Evolutionary conservation across 805 yeast species (phyloP), one percentile per base, ranked within the genome.

Genomic region (Zygosaccharomyces siamensis): DNA sequence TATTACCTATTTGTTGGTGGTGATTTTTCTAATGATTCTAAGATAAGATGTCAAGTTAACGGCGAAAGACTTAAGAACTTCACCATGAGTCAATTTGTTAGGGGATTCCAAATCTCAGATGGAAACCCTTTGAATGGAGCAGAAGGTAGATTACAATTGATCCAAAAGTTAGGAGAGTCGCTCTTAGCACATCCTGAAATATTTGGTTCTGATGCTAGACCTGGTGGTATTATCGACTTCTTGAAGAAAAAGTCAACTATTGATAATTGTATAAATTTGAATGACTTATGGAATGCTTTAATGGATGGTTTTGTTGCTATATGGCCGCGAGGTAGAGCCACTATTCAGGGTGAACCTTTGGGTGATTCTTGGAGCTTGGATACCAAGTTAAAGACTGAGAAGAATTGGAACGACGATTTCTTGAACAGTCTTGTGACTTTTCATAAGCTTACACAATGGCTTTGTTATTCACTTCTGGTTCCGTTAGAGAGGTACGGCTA

Each of bases 361-460:
- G 86, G 87, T 10, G 87, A 82, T 63, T 80, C 83, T 5, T 82
- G 86, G 86, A 64, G 65, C 37, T 67, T 75, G 24, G 58, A 72
- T 32, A 69, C 71, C 21, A 70, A 70, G 21, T 39, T 59, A 5
- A 54, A 59, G 27, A 47, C 54, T 0, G 43, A 43, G n/a, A 38
- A 52, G 5, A 14, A 28, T 16, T 39, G 47, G 30, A 46, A 54
- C n/a, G 75, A 71, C 33, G 38, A 47, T 2, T 40, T 30, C 14
- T 53, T 68, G 53, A 64, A 68, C 14, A 66, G 67, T 39, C 74
- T 81, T 41, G 79, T 79, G 14, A 81, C 86, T 2, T 81, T 81
- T 63, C 86, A 81, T 56, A 81, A 82, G 50, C 68, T 82, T 33
- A 79, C 84, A 0, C 87, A 81, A 62, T 81, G 86, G 86, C 67